Conservation (phyloP, 1,139 yeast genomes). For the Protomyces pachydermus region DNA sequence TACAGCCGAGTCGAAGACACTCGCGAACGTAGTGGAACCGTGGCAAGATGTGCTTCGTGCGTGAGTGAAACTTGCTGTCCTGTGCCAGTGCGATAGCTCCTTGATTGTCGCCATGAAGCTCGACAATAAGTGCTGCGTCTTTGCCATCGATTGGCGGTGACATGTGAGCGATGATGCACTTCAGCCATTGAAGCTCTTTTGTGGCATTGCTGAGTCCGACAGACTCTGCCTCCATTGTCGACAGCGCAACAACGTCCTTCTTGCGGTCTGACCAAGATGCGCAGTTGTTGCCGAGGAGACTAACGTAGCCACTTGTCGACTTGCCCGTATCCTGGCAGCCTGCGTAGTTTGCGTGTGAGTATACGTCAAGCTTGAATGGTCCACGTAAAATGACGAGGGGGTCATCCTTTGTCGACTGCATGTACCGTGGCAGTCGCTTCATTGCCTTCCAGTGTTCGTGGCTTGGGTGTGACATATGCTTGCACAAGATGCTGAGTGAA, state of each 20-base stretch:
- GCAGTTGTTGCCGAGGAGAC: conserved; percentile 31
- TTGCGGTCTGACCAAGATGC: conserved; percentile 30
- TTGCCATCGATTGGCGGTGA: neutral
- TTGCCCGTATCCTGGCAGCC: conserved; percentile 21
- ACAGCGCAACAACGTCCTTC: conserved; percentile 22
- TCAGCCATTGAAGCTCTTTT: conserved; percentile 32
- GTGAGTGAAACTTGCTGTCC: conserved; percentile 28
- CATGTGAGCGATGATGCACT: conserved; percentile 7
- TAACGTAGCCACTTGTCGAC: conserved; percentile 32
- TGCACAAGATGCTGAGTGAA: conserved; percentile 27
- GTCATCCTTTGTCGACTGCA: conserved; percentile 3
- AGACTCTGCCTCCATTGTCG: conserved; percentile 34
- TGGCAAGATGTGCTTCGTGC: conserved; percentile 31
- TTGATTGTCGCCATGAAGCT: conserved; percentile 26
- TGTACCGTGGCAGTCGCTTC: conserved; percentile 23
- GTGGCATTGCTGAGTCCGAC: conserved; percentile 32
- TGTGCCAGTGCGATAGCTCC: conserved; percentile 28
- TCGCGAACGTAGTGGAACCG: conserved; percentile 29
- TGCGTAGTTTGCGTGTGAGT: conserved; percentile 30
- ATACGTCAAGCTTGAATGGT: neutral
- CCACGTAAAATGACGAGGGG: neutral
- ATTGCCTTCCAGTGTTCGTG: conserved; percentile 28
- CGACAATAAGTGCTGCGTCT: neutral
- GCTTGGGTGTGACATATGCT: conserved; percentile 25
- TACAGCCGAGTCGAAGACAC: neutral